Base-by-base conservation (phyloP, 2,329 filamentous ascomycete species). In the Pseudocercospora eumusae region DNA sequence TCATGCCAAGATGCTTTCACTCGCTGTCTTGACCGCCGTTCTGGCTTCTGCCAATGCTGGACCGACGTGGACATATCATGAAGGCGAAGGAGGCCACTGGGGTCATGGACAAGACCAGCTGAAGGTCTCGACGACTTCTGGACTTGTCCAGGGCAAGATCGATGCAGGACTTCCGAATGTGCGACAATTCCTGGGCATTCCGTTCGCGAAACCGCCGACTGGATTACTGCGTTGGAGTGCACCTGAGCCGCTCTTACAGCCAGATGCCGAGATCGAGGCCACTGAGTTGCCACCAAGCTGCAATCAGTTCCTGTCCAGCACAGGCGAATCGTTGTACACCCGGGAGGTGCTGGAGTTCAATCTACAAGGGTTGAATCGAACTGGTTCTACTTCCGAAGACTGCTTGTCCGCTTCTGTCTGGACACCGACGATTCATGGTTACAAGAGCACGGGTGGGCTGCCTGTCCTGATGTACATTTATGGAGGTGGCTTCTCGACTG, bases 401-500 rank as follows among this genome's bases (percentile, higher is more conserved):
- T 83, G 81, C 59, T 69, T 83, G 23, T 76, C 75, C 10, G 69
- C 82, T 11, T 79, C 78, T 42, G 69, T 83, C 8, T 83, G 81
- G 80, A 70, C 78, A 3, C 79, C 79, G 1, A 67, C 59, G 28
- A 56, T n/a, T 18, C 25, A 52, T 23, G 56, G n/a, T 25, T 8
- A 28, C 10, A 27, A 23, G 25, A 23, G 21, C 18, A 49, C 8
- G 64, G 10, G 6, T 4, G 25, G 27, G 56, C 77, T 58, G 4
- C 81, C 81, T 0, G 81, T 83, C 0, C 68, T 81, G 4, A 75
- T 79, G 20, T 83, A 79, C 73, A 74, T 83, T 36, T 79, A 81
- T 42, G 82, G 81, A 4, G 82, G 82, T 15, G 77, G 77, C 1
- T 82, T 81, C 62, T 45, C 50, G 9, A 77, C 73, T 6, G 81